Evolutionary conservation across 441 rosid species (phyloP).

Genomic region (Omphalea diandra): DNA sequence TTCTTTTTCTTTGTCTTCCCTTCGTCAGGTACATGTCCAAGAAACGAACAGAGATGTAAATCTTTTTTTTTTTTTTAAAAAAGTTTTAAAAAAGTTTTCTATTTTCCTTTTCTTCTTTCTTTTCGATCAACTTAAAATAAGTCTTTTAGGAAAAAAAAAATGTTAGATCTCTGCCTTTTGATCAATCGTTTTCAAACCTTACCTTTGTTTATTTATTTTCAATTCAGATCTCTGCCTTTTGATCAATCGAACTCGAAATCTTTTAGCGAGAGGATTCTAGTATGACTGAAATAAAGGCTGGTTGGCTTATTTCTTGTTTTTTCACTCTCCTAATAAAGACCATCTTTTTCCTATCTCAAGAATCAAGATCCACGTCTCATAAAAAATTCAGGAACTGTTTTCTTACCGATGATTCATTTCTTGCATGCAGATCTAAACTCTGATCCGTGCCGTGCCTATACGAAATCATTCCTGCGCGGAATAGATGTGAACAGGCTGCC

Average conservation of each 20-base stretch:
- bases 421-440: conserved; percentile 64
- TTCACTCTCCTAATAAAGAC: no score
- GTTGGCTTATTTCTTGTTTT: no score
- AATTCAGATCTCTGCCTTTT: no score
- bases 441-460: conserved; percentile 48
- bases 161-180: no score
- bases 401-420: background rate
- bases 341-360: no score
- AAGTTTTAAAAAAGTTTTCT: no score
- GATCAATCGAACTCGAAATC: no score
- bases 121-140: conserved; percentile 9
- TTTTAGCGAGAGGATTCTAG: no score
- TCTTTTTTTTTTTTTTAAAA: background rate
- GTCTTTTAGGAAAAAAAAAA: no score
- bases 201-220: background rate
- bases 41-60: conserved; percentile 13
- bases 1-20: background rate
- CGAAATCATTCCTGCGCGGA: conserved; percentile 58
- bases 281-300: no score
- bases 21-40: no score
- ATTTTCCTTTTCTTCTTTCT: background rate
- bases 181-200: conserved; percentile 21
- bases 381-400: background rate
- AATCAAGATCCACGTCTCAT: no score
- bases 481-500: conserved; percentile 88